Evolutionary conservation across 768 basidiomycete genomes (phyloP).

Genomic region (Panaeolus cyanescens): DNA sequence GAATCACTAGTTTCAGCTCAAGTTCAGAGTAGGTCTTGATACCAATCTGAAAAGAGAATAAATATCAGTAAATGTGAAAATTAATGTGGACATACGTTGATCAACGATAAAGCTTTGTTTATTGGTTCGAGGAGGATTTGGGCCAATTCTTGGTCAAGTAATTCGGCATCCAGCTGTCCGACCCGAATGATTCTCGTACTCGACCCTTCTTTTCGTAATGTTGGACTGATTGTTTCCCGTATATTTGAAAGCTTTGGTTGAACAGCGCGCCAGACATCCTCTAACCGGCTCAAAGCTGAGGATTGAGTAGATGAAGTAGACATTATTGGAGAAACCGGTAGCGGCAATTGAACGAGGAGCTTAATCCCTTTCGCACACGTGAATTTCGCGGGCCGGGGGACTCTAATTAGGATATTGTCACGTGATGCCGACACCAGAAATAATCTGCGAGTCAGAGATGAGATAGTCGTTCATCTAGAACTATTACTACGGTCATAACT

Average conservation of each 20-base stretch:
- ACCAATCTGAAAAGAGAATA: conserved; percentile 43
- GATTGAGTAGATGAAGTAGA: conserved; percentile 6
- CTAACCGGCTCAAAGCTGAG: conserved; percentile 31
- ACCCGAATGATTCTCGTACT: conserved; percentile 67
- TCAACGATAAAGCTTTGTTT: conserved; percentile 62
- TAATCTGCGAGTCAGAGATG: background rate
- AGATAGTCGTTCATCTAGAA: background rate
- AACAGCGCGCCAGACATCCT: conserved; percentile 65
- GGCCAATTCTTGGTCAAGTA: conserved; percentile 87
- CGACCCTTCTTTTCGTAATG: conserved; percentile 24
- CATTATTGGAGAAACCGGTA: conserved; percentile 7
- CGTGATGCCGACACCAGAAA: conserved; percentile 6
- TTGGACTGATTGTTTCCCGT: conserved; percentile 33
- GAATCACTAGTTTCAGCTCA: conserved; percentile 71
- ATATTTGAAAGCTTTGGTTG: conserved; percentile 56
- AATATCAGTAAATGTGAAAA: conserved; percentile 1
- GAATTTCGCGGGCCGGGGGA: background rate
- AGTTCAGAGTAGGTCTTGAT: conserved; percentile 68
- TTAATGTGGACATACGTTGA: conserved; percentile 53
- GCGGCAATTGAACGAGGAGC: conserved; percentile 2
- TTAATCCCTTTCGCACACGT: background rate
- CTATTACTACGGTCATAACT: background rate
- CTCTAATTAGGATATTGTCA: background rate
- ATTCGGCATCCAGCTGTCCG: conserved; percentile 87
- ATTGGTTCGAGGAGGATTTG: conserved; percentile 84